These are phyloP conservation scores for Ambispora gerdemannii DNA, from an alignment of 192 early-diverging fungal genomes.

Conservation along the genomic window DNA sequence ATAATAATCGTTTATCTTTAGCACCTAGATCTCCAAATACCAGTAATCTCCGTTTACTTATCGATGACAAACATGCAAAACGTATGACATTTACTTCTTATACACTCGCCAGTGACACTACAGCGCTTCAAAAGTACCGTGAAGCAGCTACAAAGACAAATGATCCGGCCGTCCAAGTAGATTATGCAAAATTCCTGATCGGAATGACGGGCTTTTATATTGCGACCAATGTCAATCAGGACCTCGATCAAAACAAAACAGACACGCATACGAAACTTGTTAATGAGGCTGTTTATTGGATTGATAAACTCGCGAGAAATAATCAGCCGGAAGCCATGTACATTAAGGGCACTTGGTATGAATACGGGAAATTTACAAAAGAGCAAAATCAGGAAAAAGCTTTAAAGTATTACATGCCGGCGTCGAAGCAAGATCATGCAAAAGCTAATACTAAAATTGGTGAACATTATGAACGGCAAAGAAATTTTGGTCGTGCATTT, in stretches of 20 bases:
- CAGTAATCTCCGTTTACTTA: constrained; percentile 1
- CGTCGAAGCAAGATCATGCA: constrained; percentile 63
- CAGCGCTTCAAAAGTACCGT: constrained; percentile 55
- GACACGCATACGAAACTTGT: constrained; percentile 40
- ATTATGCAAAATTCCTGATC: constrained; percentile 74
- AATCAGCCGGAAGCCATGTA: constrained; percentile 71
- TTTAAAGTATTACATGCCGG: constrained; percentile 55
- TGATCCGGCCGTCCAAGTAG: constrained; percentile 67
- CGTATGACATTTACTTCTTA: constrained; percentile 17
- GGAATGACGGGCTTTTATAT: constrained; percentile 54
- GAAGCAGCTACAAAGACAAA: constrained; percentile 75
- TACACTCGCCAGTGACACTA: constrained; percentile 19
- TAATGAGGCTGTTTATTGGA: constrained; percentile 69
- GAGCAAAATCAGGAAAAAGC: constrained; percentile 65
- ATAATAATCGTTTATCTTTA: neutral
- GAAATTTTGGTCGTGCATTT: constrained; percentile 59
- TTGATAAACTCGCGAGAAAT: constrained; percentile 65
- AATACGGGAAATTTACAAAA: constrained; percentile 56
- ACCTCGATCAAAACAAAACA: constrained; percentile 1
- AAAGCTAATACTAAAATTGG: constrained; percentile 67
- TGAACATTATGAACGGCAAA: constrained; percentile 59
- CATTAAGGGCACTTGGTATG: constrained; percentile 72
- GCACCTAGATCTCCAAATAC: neutral
- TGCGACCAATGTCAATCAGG: neutral
- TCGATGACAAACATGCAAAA: constrained; percentile 22